Evolutionary conservation across 148 eudicot genomes (phyloP), one percentile per base, ranked within the genome.

Genomic region (Rheum nobile): DNA sequence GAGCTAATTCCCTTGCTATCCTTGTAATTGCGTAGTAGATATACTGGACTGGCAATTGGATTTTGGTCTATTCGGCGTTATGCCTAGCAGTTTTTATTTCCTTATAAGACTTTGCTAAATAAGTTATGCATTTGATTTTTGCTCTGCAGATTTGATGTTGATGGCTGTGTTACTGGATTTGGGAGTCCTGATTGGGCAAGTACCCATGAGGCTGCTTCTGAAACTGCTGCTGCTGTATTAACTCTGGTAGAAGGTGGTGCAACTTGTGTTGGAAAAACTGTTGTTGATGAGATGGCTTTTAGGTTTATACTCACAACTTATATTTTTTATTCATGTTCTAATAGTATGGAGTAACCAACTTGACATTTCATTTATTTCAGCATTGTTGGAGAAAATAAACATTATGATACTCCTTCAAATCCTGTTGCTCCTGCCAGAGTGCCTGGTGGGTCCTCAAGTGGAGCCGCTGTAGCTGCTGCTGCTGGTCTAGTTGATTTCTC

Each of bases 381-480:
- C 71, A 74, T 89, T 9, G 89, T 79, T 80, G 99, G 99, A 82
- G 97, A 90, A 79, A 92, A 88, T 79, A 96, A 79, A 84, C 88
- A 96, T 78, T 92, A 85, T 78, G 99, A 78, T 71, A 84, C 86
- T 67, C 99, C 97, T 26, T 86, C 88, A 59, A 96, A 96, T 86
- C 99, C 99, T 73, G 83, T 83, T 71, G 86, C 90, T 55, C 84
- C 84, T 67, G 77, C 83, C 74, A 81, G 91, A 76, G 71, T 86
- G 71, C 91, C 96, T 41, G 99, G 99, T 73, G 99, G 99, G 76
- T 86, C 95, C 72, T 96, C 88, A 71, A 82, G 96, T 82, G 99
- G 99, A 70, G 94, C 97, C 81, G 92, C 99, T 83, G 96, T 92
- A 12, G 91, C 91, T 72, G 97, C 88, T 69, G 89, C 99, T 83